These are phyloP conservation scores for Claviceps sp. DNA, from an alignment of 2,329 filamentous ascomycete species.

Conservation along the genomic window DNA sequence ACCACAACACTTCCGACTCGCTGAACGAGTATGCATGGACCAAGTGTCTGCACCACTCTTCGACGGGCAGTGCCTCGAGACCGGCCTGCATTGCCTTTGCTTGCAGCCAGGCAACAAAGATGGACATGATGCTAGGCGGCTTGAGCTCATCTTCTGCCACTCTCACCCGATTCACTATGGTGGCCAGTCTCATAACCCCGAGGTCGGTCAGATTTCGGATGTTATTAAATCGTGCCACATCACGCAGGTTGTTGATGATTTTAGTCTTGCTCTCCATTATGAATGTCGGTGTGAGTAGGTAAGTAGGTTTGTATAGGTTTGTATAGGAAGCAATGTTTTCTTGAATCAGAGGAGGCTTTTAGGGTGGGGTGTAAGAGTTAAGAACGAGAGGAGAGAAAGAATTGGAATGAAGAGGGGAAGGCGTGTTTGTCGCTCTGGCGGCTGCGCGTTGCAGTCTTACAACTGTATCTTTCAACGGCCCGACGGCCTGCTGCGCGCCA, in stretches of 20 bases:
- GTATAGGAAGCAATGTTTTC: no score
- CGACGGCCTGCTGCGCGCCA: no score
- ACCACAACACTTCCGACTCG: not conserved
- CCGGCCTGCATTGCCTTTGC: conserved; percentile 5
- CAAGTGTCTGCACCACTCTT: conserved; percentile 1
- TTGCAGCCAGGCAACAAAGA: conserved; percentile 17
- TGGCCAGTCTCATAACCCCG: conserved; percentile 12
- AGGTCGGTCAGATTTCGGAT: conserved; percentile 12
- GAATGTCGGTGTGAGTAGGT: not conserved
- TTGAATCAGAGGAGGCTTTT: no score
- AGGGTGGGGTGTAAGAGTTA: no score
- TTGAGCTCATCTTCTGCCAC: conserved; percentile 6
- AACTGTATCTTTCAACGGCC: no score
- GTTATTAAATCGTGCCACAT: conserved; percentile 12
- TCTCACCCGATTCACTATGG: conserved; percentile 11
- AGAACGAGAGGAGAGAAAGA: no score
- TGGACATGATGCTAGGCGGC: conserved; percentile 8
- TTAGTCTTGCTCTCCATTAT: conserved; percentile 10
- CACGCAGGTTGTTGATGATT: conserved; percentile 11
- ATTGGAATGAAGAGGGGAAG: no score
- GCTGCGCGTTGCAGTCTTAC: no score
- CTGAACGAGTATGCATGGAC: not conserved
- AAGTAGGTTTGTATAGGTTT: no score
- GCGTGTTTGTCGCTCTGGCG: no score
- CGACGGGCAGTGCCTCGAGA: not conserved